Percentiles rank a stretch among this genome's conserved stretches.
Evolutionary conservation across 140 eudicot species (phyloP).

Genomic region (Cichorium intybus): DNA sequence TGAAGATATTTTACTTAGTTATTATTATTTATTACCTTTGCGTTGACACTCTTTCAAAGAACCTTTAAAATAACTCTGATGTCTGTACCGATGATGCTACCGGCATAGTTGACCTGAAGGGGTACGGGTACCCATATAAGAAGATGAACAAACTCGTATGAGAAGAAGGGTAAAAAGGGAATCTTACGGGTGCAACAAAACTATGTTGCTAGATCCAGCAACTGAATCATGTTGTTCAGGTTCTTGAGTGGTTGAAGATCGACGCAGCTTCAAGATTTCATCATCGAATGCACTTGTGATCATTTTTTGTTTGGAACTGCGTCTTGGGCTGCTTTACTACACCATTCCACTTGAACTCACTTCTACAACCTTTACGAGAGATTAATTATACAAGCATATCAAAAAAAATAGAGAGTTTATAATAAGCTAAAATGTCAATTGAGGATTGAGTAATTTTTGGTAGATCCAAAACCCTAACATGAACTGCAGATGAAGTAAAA

Average conservation of each 20-base stretch:
- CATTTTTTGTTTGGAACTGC: slow-evolving; percentile 91
- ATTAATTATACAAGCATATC: too few relatives aligned
- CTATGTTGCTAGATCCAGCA: slow-evolving; percentile 81
- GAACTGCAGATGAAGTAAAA: background rate
- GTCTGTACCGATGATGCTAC: slow-evolving; percentile 93
- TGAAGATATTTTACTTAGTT: background rate
- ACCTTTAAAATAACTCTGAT: slow-evolving; percentile 84
- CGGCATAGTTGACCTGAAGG: slow-evolving; percentile 79
- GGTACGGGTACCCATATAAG: slow-evolving; percentile 5
- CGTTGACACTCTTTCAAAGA: slow-evolving; percentile 87
- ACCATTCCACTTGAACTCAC: too few relatives aligned
- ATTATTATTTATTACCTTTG: slow-evolving; percentile 58
- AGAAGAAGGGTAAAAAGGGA: background rate
- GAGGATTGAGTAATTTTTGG: too few relatives aligned
- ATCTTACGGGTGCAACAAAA: slow-evolving; percentile 82
- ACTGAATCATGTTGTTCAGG: too few relatives aligned
- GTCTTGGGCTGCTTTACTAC: slow-evolving; percentile 97
- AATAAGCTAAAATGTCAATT: too few relatives aligned
- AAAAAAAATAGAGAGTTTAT: too few relatives aligned
- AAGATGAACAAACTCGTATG: slow-evolving; percentile 1
- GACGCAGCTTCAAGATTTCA: slow-evolving; percentile 63
- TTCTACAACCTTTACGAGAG: too few relatives aligned
- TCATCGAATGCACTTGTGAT: slow-evolving; percentile 84
- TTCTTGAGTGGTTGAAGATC: too few relatives aligned
- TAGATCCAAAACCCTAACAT: slow-evolving; percentile 1